A percentile compares a stretch with the other conserved stretches of the same genome.
phyloP scores from a whole-genome alignment of 768 basidiomycete genomes.

The Tulasnella sp. region DNA sequence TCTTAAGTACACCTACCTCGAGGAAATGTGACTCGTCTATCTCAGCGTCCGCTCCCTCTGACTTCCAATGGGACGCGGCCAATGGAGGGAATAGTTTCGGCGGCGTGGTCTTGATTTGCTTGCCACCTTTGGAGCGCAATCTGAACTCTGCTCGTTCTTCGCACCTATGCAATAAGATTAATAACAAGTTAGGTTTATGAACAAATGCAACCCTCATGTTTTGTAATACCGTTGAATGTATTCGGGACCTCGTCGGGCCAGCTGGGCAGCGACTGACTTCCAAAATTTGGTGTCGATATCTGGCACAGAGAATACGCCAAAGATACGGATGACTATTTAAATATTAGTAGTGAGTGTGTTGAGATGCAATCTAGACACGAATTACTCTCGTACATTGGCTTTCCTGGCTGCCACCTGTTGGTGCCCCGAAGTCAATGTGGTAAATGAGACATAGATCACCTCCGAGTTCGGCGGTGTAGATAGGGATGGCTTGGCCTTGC shows the following conservation, averaged over 20 bases:
- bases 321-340: constrained; percentile 35
- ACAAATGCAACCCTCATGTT: too few relatives aligned
- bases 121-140: neutral
- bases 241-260: constrained; percentile 46
- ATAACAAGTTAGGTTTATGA: too few relatives aligned
- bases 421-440: constrained; percentile 25
- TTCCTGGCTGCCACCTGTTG: neutral
- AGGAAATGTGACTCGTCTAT: neutral
- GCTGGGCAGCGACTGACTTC: constrained; percentile 45
- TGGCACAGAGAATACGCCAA: constrained; percentile 49
- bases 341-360: neutral
- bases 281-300: constrained; percentile 47
- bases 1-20: neutral
- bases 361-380: neutral
- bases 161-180: neutral
- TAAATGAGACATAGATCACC: constrained; percentile 47
- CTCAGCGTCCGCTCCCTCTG: neutral
- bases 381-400: constrained; percentile 12
- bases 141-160: neutral
- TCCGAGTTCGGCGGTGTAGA: constrained; percentile 68
- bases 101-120: neutral
- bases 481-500: constrained; percentile 46
- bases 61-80: neutral
- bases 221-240: constrained; percentile 48
- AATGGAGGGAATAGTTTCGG: neutral